Evolutionary conservation across 345 rosid species (phyloP).

Genomic region (Schrenkiella parvula): DNA sequence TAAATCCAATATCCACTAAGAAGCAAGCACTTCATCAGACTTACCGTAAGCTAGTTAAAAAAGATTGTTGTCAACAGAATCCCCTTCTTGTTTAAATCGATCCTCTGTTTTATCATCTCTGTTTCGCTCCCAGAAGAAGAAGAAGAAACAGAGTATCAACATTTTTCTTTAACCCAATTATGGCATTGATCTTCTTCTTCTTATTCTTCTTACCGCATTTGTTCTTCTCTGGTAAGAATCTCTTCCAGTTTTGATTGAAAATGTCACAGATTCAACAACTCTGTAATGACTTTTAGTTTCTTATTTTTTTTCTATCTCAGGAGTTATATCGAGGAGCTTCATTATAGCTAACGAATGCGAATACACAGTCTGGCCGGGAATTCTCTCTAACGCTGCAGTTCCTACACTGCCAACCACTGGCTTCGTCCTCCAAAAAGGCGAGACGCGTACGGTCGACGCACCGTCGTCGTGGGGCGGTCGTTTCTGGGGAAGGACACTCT

Average conservation of each 20-base stretch:
- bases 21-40: background rate
- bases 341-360: slow-evolving; percentile 60
- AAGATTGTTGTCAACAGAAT: background rate
- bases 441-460: slow-evolving; percentile 45
- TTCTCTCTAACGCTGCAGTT: slow-evolving; percentile 63
- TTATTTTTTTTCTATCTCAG: slow-evolving; percentile 1
- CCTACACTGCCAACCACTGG: slow-evolving; percentile 67
- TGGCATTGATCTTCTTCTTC: slow-evolving; percentile 6
- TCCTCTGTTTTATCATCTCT: slow-evolving; percentile 5
- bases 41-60: background rate
- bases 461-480: slow-evolving; percentile 95
- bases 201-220: background rate
- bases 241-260: background rate
- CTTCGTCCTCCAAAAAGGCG: slow-evolving; percentile 60
- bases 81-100: background rate
- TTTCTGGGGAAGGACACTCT: slow-evolving; percentile 79
- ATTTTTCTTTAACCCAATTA: background rate
- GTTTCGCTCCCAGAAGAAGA: slow-evolving; percentile 15
- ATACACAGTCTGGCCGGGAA: slow-evolving; percentile 79
- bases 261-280: background rate
- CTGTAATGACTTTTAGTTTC: background rate
- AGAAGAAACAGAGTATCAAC: slow-evolving; percentile 2
- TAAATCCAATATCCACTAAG: background rate
- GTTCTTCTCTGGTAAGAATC: slow-evolving; percentile 2
- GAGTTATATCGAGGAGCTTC: slow-evolving; percentile 54